Conservation (phyloP, 148 eudicot genomes). For the Nyssa sinensis region DNA sequence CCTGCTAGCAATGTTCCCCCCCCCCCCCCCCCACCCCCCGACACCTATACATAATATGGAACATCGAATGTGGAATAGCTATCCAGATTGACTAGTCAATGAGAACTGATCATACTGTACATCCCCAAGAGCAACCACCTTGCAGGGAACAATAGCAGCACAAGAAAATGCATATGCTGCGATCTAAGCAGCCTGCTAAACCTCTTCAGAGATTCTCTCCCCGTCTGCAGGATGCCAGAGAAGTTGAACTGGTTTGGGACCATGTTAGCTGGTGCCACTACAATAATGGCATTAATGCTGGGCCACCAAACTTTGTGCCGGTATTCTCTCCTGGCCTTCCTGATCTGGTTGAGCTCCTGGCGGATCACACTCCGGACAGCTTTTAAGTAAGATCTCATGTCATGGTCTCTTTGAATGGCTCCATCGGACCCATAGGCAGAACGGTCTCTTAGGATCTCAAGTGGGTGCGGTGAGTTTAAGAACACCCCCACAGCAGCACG, state of each 20-base stretch:
- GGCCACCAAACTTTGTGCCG: constrained; percentile 78
- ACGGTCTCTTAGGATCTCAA: constrained; percentile 88
- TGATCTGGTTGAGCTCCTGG: constrained; percentile 56
- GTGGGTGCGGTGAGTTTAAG: constrained; percentile 88
- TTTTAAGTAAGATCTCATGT: constrained; percentile 74
- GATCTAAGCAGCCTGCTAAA: constrained; percentile 73
- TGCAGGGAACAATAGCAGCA: constrained; percentile 68
- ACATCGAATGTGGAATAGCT: constrained; percentile 20
- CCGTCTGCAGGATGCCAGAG: constrained; percentile 46
- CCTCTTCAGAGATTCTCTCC: constrained; percentile 64
- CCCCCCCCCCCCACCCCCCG: no score
- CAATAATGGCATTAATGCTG: constrained; percentile 26
- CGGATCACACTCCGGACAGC: constrained; percentile 62
- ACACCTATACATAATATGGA: not conserved
- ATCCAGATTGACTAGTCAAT: constrained; percentile 13
- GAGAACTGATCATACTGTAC: constrained; percentile 30
- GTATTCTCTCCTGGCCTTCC: constrained; percentile 52
- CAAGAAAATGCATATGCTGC: constrained; percentile 77
- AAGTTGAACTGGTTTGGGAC: constrained; percentile 42
- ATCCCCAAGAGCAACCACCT: constrained; percentile 54
- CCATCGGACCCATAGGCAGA: constrained; percentile 84
- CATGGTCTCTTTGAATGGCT: constrained; percentile 76
- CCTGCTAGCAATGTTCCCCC: not conserved
- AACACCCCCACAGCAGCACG: constrained; percentile 64
- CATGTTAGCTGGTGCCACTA: constrained; percentile 25